Evolutionary conservation across 257 asterid genomes (phyloP), one percentile per base, ranked within the genome.

Genomic region (Penstemon davidsonii): DNA sequence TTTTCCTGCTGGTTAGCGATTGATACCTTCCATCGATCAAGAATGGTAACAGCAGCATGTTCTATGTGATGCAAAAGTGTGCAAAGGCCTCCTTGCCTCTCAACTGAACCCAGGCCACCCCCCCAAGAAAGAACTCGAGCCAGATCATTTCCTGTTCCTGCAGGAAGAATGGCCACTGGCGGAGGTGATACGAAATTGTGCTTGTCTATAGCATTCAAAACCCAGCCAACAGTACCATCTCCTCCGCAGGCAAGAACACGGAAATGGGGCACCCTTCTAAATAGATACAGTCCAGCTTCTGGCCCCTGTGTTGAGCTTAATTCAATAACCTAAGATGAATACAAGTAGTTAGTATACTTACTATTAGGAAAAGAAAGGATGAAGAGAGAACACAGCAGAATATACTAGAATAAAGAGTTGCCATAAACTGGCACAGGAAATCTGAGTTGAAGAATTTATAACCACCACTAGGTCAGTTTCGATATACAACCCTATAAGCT

Each of bases 181-280:
- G 99, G 99, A 73, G 99, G 98, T 64, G 99, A 94, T 73, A 94
- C 86, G 81, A 79, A 91, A 57, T 89, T 88, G 74, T 86, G 96
- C 82, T 88, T 87, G 73, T 94, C 99, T 72, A 94, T 81, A 76
- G 93, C 85, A 80, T 91, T 69, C 79, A 94, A 74, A 53, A 94
- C 93, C 99, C 97, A 94, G 45, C 99, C 97, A 68, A 94, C 96
- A 64, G 96, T 94, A 63, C 99, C 98, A 81, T 94, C 99, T 74
- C 99, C 99, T 63, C 99, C 97, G 44, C 99, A 94, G 38, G 85
- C 92, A 57, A 94, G 97, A 67, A 94, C 50, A 62, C 96, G 89
- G 84, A 94, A 91, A 83, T 94, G 98, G 9, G 96, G 87, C 67
- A 87, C 96, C 83, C 61, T 89, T 75, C 89, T 84, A 76, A 94